phyloP scores from a whole-genome alignment of 2,329 filamentous ascomycete species.

The Chaetomiaceae sp. region DNA sequence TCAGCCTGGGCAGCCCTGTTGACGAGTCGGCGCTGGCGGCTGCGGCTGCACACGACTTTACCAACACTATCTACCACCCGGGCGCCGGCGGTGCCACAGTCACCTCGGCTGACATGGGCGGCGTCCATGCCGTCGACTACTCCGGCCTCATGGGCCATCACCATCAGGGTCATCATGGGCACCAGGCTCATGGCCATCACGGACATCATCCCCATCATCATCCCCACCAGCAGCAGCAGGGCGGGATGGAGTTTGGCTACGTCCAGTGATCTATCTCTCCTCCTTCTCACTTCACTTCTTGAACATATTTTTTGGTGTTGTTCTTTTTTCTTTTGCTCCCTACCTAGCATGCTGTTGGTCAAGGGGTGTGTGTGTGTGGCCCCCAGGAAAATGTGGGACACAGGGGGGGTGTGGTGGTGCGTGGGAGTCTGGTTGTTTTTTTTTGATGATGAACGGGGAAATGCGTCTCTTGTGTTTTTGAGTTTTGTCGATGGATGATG shows the following conservation, averaged over 20 bases:
- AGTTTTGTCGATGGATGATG: background rate
- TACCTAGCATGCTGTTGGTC: no score
- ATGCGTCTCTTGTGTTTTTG: background rate
- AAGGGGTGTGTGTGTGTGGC: background rate
- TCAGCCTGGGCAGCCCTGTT: constrained; percentile 13
- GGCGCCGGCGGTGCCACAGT: no score
- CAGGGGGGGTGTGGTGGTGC: background rate
- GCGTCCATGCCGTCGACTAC: constrained; percentile 11
- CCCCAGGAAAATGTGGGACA: constrained; percentile 11
- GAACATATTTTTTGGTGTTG: background rate
- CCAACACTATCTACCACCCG: constrained; percentile 9
- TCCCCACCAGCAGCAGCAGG: constrained; percentile 3
- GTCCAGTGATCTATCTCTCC: constrained; percentile 29
- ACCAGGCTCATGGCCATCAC: constrained; percentile 19
- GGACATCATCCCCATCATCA: background rate
- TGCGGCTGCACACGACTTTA: constrained; percentile 16
- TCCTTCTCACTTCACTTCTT: background rate
- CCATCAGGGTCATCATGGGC: constrained; percentile 3
- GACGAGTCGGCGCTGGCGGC: constrained; percentile 12
- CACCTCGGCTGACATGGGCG: constrained; percentile 25
- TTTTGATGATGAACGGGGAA: constrained; percentile 3
- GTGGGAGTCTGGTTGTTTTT: background rate
- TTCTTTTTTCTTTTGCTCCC: no score
- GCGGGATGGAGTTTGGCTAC: constrained; percentile 40
- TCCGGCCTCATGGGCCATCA: constrained; percentile 34